Evolutionary conservation across 768 basidiomycete species (phyloP).

Genomic region (Erythrobasidium yunnanense): DNA sequence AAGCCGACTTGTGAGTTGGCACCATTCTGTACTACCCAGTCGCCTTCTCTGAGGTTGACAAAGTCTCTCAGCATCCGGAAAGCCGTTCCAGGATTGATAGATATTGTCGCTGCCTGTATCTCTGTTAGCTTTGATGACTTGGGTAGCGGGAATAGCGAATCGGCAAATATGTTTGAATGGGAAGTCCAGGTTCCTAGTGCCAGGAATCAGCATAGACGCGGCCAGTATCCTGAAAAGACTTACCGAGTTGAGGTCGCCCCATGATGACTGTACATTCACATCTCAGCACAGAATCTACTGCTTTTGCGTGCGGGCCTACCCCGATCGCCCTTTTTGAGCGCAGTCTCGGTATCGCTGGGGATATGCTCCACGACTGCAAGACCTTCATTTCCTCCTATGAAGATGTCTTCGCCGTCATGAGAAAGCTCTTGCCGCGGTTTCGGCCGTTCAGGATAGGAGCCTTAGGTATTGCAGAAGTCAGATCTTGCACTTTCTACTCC

Average conservation of each 20-base stretch:
- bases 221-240: neutral
- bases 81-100: constrained; percentile 73
- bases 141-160: constrained; percentile 22
- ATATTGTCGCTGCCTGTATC: constrained; percentile 33
- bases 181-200: constrained; percentile 35
- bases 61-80: constrained; percentile 70
- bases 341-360: constrained; percentile 27
- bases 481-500: constrained; percentile 27
- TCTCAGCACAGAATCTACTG: constrained; percentile 1
- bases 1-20: constrained; percentile 69
- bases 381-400: constrained; percentile 37
- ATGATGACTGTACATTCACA: constrained; percentile 31
- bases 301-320: constrained; percentile 8
- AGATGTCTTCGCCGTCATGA: constrained; percentile 8
- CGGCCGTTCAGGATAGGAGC: constrained; percentile 19
- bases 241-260: constrained; percentile 34
- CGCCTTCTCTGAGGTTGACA: constrained; percentile 53
- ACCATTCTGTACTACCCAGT: constrained; percentile 78
- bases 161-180: constrained; percentile 31
- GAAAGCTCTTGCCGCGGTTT: neutral
- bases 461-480: neutral
- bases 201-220: neutral
- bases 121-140: neutral
- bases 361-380: constrained; percentile 34
- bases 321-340: constrained; percentile 30